Percentiles rank a stretch among this genome's conserved stretches.
These are phyloP conservation scores for Pseudodiploospora longispora DNA, from an alignment of 2,329 filamentous ascomycete species.

Conservation along the genomic window DNA sequence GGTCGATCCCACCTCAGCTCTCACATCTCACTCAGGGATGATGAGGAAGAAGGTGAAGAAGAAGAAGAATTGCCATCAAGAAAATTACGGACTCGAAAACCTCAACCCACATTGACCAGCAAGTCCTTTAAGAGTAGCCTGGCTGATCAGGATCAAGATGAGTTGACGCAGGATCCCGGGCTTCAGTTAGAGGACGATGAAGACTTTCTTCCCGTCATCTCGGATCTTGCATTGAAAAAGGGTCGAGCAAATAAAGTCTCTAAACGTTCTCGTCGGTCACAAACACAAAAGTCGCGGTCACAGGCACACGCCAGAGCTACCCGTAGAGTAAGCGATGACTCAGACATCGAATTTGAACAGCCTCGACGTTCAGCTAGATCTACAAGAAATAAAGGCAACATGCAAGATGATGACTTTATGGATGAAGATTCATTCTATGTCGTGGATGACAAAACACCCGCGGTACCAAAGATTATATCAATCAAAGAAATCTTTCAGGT, in stretches of 20 bases:
- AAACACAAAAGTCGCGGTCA: slow-evolving; percentile 9
- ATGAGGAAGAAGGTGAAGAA: slow-evolving; percentile 9
- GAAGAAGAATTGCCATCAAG: slow-evolving; percentile 6
- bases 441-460: slow-evolving; percentile 36
- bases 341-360: slow-evolving; percentile 46
- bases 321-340: slow-evolving; percentile 23
- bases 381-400: slow-evolving; percentile 33
- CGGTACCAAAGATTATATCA: slow-evolving; percentile 48
- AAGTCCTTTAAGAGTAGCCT: slow-evolving; percentile 16
- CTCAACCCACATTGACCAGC: slow-evolving; percentile 17
- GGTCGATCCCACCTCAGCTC: background rate
- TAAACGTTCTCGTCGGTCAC: slow-evolving; percentile 14
- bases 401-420: slow-evolving; percentile 45
- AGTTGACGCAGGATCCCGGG: slow-evolving; percentile 22
- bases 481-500: slow-evolving; percentile 68
- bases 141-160: slow-evolving; percentile 21
- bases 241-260: slow-evolving; percentile 14
- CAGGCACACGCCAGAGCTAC: slow-evolving; percentile 2
- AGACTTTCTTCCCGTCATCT: slow-evolving; percentile 28
- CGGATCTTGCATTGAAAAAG: slow-evolving; percentile 24
- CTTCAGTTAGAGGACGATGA: slow-evolving; percentile 22
- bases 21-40: slow-evolving; percentile 11
- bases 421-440: slow-evolving; percentile 51
- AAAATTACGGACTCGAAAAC: slow-evolving; percentile 17
- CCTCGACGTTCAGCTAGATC: slow-evolving; percentile 41